These are phyloP conservation scores for Eucalyptus leucophloia DNA, from an alignment of 345 rosid genomes.

Conservation along the genomic window DNA sequence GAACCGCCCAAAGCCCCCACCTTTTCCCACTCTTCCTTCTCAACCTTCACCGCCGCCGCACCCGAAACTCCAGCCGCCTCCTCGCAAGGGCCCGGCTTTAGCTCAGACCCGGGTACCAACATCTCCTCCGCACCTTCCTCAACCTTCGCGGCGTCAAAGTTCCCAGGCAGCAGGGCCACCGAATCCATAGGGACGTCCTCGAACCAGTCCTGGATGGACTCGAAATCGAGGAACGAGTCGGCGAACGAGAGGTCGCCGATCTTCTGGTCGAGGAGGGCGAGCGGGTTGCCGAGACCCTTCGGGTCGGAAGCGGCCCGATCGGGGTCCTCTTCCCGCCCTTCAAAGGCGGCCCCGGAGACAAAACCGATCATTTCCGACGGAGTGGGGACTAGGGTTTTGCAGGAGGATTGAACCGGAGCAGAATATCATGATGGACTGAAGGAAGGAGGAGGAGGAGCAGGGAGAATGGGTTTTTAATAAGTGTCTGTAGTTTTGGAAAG, in stretches of 20 bases:
- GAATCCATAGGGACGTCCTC: conserved; percentile 18
- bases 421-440: background rate
- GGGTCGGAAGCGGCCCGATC: conserved; percentile 12
- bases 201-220: conserved; percentile 36
- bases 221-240: conserved; percentile 59
- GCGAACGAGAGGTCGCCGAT: conserved; percentile 10
- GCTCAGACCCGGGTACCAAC: background rate
- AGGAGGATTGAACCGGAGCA: background rate
- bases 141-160: background rate
- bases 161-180: background rate
- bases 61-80: background rate
- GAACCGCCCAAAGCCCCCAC: conserved; percentile 13
- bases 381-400: background rate
- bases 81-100: background rate
- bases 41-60: conserved; percentile 8
- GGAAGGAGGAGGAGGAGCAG: background rate
- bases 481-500: background rate
- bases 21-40: conserved; percentile 10
- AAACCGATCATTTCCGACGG: conserved; percentile 35
- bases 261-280: conserved; percentile 15
- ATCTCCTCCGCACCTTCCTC: background rate
- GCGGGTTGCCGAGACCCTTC: conserved; percentile 5
- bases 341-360: conserved; percentile 12
- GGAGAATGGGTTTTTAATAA: background rate
- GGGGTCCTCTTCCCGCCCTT: conserved; percentile 1